Evolutionary conservation across 2,329 filamentous ascomycete genomes (phyloP).

Genomic region (Beauveria bassiana): DNA sequence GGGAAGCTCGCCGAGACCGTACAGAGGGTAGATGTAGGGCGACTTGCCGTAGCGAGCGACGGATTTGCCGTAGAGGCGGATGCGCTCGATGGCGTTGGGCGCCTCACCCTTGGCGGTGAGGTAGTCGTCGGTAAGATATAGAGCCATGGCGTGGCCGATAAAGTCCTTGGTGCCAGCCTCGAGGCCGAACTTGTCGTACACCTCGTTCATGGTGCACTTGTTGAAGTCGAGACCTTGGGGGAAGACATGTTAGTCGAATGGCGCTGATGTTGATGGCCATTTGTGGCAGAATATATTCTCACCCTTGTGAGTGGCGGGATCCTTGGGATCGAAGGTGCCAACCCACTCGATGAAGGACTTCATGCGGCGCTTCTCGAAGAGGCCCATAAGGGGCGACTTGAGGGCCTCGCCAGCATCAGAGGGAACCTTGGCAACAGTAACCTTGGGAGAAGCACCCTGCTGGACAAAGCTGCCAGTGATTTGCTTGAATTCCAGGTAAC

Average conservation of each 20-base stretch:
- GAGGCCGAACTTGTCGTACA: conserved; percentile 95
- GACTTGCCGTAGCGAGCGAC: conserved; percentile 97
- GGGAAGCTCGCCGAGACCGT: conserved; percentile 92
- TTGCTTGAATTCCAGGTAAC: conserved; percentile 88
- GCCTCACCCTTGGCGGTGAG: conserved; percentile 65
- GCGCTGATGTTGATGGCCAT: not conserved
- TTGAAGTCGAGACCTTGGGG: conserved; percentile 74
- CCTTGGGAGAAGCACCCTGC: conserved; percentile 72
- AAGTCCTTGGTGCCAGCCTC: conserved; percentile 88
- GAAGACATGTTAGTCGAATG: not conserved
- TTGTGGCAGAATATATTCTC: conserved; percentile 20
- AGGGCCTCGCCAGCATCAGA: conserved; percentile 87
- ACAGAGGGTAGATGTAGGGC: conserved; percentile 98
- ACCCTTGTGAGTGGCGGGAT: conserved; percentile 88
- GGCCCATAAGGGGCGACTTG: conserved; percentile 87
- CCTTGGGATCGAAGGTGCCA: conserved; percentile 73
- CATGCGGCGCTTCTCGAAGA: conserved; percentile 96
- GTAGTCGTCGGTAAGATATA: conserved; percentile 88
- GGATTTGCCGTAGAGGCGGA: conserved; percentile 93
- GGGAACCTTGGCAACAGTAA: conserved; percentile 93
- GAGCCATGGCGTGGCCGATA: conserved; percentile 95
- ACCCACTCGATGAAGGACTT: conserved; percentile 97
- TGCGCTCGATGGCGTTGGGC: conserved; percentile 81
- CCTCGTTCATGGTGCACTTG: conserved; percentile 87
- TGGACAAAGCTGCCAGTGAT: conserved; percentile 96